These are phyloP conservation scores for Discostella pseudostelligera DNA, from an alignment of 108 stramenopile genomes.

Conservation along the genomic window DNA sequence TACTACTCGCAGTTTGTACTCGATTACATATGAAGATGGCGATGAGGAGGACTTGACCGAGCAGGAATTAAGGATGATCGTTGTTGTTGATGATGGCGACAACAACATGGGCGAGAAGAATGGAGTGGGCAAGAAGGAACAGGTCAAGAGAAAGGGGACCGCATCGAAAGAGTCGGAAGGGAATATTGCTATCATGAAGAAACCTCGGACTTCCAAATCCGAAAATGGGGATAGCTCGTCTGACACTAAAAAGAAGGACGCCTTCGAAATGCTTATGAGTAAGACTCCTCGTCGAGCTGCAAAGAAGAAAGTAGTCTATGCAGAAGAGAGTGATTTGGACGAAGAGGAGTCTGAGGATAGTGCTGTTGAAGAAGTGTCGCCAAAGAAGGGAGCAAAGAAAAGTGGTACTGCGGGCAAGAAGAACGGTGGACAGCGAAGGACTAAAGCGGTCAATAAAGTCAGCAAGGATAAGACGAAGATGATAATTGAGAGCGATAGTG, in stretches of 20 bases:
- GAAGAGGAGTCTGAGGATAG: conserved; percentile 15
- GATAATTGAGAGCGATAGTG: conserved; percentile 13
- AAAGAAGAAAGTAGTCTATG: conserved; percentile 18
- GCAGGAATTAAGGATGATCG: conserved; percentile 7
- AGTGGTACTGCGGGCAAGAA: not conserved
- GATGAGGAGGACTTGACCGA: conserved; percentile 16
- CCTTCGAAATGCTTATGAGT: conserved; percentile 6
- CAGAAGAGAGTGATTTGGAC: conserved; percentile 13
- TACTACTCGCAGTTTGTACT: not conserved
- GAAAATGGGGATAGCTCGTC: not conserved
- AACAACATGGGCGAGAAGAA: not conserved
- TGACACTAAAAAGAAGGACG: not conserved
- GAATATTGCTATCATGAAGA: conserved; percentile 6
- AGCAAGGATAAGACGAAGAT: conserved; percentile 10
- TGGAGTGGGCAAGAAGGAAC: not conserved
- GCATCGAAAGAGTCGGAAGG: not conserved
- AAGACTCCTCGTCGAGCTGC: conserved; percentile 7
- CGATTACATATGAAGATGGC: conserved; percentile 7
- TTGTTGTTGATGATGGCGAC: not conserved
- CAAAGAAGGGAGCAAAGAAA: conserved; percentile 9
- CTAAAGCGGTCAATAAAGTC: not conserved
- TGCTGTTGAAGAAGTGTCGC: conserved; percentile 5
- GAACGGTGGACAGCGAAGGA: not conserved
- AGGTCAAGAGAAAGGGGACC: conserved; percentile 4
- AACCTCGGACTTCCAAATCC: not conserved